These are phyloP conservation scores for Nigrospora oryzae DNA, from an alignment of 2,329 filamentous ascomycete genomes.

Conservation along the genomic window DNA sequence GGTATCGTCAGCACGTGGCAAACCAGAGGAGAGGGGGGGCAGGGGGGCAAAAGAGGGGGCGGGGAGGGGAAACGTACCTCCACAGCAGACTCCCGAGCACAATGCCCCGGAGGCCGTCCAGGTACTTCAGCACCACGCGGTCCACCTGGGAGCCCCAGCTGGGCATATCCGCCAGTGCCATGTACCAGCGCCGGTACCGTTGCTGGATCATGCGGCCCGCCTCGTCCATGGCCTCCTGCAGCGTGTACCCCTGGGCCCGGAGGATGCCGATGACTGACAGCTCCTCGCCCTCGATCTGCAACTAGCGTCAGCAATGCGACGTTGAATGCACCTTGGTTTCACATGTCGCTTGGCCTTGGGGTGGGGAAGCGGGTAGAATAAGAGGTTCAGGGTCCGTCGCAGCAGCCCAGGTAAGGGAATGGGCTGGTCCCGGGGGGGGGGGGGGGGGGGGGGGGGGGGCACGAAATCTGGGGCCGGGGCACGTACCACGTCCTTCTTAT, in stretches of 20 bases:
- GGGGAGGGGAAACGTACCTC: constrained; percentile 9
- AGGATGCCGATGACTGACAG: constrained; percentile 12
- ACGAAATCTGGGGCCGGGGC: not conserved
- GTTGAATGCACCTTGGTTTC: not conserved
- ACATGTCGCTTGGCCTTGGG: too few species aligned
- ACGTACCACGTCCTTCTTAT: constrained; percentile 12
- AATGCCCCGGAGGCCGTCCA: constrained; percentile 12
- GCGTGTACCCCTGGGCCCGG: constrained; percentile 8
- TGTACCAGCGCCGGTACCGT: constrained; percentile 14
- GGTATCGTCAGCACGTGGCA: not conserved
- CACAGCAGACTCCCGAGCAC: constrained; percentile 14
- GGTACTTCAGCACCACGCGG: constrained; percentile 10
- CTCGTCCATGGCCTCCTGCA: constrained; percentile 13
- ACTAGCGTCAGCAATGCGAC: not conserved
- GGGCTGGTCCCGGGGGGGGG: too few species aligned
- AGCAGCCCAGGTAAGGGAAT: too few species aligned
- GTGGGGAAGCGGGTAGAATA: too few species aligned
- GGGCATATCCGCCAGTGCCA: constrained; percentile 12
- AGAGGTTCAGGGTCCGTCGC: not conserved
- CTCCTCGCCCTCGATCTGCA: constrained; percentile 7
- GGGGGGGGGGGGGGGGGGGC: not conserved
- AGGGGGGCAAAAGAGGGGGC: not conserved
- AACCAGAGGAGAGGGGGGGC: too few species aligned
- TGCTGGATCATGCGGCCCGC: constrained; percentile 12
- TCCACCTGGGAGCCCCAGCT: constrained; percentile 15